A percentile compares a stretch with the other conserved stretches of the same genome.
These are phyloP conservation scores for Artemisia tridentata DNA, from an alignment of 129 eudicot species.

Conservation along the genomic window DNA sequence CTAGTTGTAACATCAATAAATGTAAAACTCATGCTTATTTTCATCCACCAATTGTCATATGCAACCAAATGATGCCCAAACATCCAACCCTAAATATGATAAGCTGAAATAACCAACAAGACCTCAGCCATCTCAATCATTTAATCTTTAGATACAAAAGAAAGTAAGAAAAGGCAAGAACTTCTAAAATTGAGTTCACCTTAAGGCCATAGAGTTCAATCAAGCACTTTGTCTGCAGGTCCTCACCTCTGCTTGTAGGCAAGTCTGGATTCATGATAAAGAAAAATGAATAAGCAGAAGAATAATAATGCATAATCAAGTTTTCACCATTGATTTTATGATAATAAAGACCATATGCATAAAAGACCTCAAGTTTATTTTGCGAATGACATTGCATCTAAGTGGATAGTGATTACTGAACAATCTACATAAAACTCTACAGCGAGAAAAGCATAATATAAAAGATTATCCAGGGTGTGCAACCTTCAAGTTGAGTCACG, in stretches of 20 bases:
- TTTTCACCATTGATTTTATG: not conserved
- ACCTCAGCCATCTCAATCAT: no score
- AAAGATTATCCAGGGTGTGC: conserved; percentile 1
- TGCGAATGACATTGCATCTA: not conserved
- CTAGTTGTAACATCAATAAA: no score
- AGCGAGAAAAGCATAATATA: conserved; percentile 8
- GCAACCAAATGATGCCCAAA: no score
- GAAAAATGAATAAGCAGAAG: not conserved
- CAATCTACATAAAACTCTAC: not conserved
- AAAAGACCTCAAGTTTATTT: not conserved
- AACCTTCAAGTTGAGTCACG: conserved; percentile 87
- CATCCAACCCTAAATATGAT: no score
- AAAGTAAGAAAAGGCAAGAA: conserved; percentile 2
- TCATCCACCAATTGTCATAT: no score
- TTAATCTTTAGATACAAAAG: no score
- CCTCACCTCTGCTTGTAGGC: conserved; percentile 98
- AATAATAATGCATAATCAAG: not conserved
- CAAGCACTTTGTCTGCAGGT: conserved; percentile 92
- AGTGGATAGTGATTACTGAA: not conserved
- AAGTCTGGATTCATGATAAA: conserved; percentile 52
- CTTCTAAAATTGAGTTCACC: conserved; percentile 45
- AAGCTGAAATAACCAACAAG: no score
- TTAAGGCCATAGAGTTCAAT: conserved; percentile 95
- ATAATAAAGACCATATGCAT: not conserved
- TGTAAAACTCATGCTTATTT: no score